Conservation (phyloP, 73 alveolate genomes). For the Paramecium octaurelia region DNA sequence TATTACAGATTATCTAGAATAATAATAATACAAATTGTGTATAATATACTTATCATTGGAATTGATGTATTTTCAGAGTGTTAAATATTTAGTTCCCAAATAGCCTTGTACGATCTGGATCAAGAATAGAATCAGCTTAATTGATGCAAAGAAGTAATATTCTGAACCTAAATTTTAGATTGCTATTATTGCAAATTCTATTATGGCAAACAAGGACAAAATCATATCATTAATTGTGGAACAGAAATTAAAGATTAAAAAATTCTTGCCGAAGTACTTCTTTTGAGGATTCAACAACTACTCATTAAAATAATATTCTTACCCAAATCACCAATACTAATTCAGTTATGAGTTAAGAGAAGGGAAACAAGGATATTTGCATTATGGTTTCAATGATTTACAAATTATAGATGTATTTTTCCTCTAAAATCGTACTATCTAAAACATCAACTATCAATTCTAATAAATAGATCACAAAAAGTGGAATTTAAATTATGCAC, state of each 20-base stretch:
- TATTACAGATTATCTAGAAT: neutral
- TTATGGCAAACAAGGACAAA: neutral
- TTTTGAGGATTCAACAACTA: neutral
- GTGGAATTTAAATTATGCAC: neutral
- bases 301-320: neutral
- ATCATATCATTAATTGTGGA: neutral
- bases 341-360: neutral
- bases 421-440: neutral
- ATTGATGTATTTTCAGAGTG: neutral
- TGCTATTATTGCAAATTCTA: neutral
- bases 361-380: neutral
- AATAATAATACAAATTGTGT: neutral
- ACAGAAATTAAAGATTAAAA: neutral
- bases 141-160: neutral
- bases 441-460: neutral
- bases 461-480: neutral
- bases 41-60: neutral
- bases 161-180: neutral
- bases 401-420: neutral
- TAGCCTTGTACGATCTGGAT: neutral
- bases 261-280: neutral
- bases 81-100: neutral
- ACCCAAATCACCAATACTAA: neutral
- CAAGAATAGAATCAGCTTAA: neutral
- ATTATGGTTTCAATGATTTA: neutral